Base-by-base conservation (phyloP, 2,329 filamentous ascomycete genomes). In the Neurospora crassa region DNA sequence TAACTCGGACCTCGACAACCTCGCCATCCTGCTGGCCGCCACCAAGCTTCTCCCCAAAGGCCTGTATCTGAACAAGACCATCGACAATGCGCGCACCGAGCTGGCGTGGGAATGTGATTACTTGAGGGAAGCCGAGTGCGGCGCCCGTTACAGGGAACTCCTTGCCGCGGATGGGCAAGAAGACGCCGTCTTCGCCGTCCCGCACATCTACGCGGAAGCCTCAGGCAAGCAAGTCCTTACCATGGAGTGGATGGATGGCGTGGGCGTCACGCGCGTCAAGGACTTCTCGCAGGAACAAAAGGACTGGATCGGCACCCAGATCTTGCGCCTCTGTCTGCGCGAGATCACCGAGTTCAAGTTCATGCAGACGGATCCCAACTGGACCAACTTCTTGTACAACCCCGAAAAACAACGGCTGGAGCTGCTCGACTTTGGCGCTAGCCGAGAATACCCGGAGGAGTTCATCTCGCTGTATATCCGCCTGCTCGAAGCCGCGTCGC, bases 321-420 rank as follows among this genome's bases (percentile, higher is more conserved):
- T 98, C 75, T 87, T 98, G 69, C 92, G 94, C 4, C 89, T 99
- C 12, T 98, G 94, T 79, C 87, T 98, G 47, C 91, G 94, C 72
- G 96, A 98, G 82, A 95, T 98, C 76, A 91, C 91, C 74, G 93
- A 97, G 81, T 98, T 97, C 87, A 90, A 87, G 73, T 98, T 97
- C 83, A 99, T 99, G 96, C 96, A 99, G 83, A 99, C 96, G 5
- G 96, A 99, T 79, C 96, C 96, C 53, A 99, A 99, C 84, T 99
- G 96, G 96, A 98, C 95, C 42, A 99, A 99, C 81, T 99, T 99
- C 81, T 86, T 98, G 24, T 99, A 93, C 85, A 96, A 98, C 77
- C 84, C 89, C 1, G 76, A 83, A 24, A 89, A 86, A 4, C 84
- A 89, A 76, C 91, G 89, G 78, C 90, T 99, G 16, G 94, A 97